These are phyloP conservation scores for Tephrocybe sp. DNA, from an alignment of 768 basidiomycete genomes.

Conservation along the genomic window DNA sequence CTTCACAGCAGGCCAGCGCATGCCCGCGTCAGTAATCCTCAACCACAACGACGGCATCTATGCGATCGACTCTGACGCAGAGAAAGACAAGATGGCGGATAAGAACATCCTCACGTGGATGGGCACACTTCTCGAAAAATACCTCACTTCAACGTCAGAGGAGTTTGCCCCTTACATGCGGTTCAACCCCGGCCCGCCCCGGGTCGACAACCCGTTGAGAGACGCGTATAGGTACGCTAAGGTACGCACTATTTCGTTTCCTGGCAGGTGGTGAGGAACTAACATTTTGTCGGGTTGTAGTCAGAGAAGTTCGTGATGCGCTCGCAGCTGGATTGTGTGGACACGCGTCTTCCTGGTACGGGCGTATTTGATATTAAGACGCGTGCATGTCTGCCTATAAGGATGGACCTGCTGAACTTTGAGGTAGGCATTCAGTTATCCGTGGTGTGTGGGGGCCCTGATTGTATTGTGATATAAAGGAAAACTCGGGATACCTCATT, in stretches of 20 bases:
- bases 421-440: conserved; percentile 54
- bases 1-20: conserved; percentile 79
- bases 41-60: conserved; percentile 68
- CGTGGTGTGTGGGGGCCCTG: neutral
- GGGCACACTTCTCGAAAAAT: conserved; percentile 88
- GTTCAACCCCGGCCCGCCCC: conserved; percentile 26
- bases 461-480: conserved; percentile 37
- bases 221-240: conserved; percentile 89
- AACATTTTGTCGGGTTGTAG: conserved; percentile 27
- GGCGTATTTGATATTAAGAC: conserved; percentile 98
- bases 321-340: conserved; percentile 90
- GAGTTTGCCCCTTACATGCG: conserved; percentile 64
- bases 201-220: conserved; percentile 27
- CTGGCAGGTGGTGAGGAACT: neutral
- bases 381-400: conserved; percentile 79
- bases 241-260: conserved; percentile 39
- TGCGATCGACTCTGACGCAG: conserved; percentile 57
- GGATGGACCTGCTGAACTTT: conserved; percentile 84
- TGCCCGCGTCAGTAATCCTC: conserved; percentile 71
- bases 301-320: conserved; percentile 80
- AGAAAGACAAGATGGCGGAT: conserved; percentile 38
- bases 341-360: conserved; percentile 78
- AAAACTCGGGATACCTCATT: conserved; percentile 81
- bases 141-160: conserved; percentile 64
- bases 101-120: conserved; percentile 79